Evolutionary conservation across 257 asterid genomes (phyloP), one percentile per base, ranked within the genome.

Genomic region (Ehretia macrophylla): DNA sequence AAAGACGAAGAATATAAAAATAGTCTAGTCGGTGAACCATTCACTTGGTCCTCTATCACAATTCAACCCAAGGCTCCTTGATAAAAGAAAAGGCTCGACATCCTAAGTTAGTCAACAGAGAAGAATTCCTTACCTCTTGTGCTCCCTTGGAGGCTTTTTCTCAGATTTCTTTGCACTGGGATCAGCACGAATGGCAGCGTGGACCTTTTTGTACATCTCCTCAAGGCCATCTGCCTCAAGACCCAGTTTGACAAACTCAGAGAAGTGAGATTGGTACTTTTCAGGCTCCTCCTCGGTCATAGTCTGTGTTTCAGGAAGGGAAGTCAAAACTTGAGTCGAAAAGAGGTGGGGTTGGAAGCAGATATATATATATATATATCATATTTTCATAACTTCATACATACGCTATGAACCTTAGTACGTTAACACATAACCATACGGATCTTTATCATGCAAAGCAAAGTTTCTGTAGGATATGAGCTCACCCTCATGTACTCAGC

Each of bases 221-320:
- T 82, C 97, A 0, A 88, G 69, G 64, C 58, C 58, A 63, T 86
- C 95, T 3, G 94, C 76, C 50, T 83, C 84, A 32, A 87, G 37
- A 13, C 87, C 89, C 65, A 48, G 80, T 61, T 82, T 80, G 40
- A 82, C 63, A 70, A 80, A 84, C 61, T 55, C 72, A 12, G 85
- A 78, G 19, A 87, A 87, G 65, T 84, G 90, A 23, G 88, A 45
- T 60, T 85, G 90, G 58, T 76, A 83, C 73, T 82, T 87, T 73
- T 87, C 94, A 0, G 94, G 96, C 64, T 87, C 96, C 65, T 85
- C 96, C 55, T 87, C 94, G 21, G 46, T 73, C 78, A 85, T 59
- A 51, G 84, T 72, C 94, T 82, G 72, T 64, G 56, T 19, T 18
- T 45, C 12, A 62, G 21, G 47, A 17, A 14, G 13, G 32, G 19